Conservation (phyloP, 352 stramenopile genomes). For the Phytophthora aleatoria region DNA sequence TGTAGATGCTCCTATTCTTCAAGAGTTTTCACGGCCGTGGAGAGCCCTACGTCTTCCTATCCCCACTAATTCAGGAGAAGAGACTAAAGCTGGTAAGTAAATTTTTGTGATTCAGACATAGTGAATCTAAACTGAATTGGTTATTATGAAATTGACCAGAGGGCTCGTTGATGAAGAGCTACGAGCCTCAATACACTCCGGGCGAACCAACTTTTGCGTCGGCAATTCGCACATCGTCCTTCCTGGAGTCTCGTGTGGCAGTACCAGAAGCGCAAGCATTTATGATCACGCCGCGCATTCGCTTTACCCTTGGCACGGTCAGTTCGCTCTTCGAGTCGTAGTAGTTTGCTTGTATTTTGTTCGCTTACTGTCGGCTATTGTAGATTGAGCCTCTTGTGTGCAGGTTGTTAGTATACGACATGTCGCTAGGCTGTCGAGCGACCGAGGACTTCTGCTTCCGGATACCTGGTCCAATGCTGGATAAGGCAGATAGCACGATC, state of each 20-base stretch:
- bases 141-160: constrained; percentile 16
- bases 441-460: constrained; percentile 74
- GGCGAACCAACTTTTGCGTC: constrained; percentile 55
- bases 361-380: background rate
- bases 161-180: constrained; percentile 61
- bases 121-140: background rate
- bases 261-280: constrained; percentile 57
- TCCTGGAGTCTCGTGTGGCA: constrained; percentile 52
- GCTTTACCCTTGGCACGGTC: constrained; percentile 62
- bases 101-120: background rate
- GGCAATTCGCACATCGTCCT: constrained; percentile 38
- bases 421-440: constrained; percentile 50
- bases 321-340: background rate
- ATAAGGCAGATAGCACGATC: constrained; percentile 14
- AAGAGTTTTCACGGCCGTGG: constrained; percentile 47
- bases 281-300: constrained; percentile 45
- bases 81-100: constrained; percentile 7
- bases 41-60: constrained; percentile 34
- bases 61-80: background rate
- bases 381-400: constrained; percentile 72
- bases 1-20: constrained; percentile 37
- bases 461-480: constrained; percentile 33
- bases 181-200: constrained; percentile 55
- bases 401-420: constrained; percentile 67
- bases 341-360: background rate